Evolutionary conservation across 495 filamentous ascomycete genomes (phyloP).

Genomic region (Bacidia rubella): DNA sequence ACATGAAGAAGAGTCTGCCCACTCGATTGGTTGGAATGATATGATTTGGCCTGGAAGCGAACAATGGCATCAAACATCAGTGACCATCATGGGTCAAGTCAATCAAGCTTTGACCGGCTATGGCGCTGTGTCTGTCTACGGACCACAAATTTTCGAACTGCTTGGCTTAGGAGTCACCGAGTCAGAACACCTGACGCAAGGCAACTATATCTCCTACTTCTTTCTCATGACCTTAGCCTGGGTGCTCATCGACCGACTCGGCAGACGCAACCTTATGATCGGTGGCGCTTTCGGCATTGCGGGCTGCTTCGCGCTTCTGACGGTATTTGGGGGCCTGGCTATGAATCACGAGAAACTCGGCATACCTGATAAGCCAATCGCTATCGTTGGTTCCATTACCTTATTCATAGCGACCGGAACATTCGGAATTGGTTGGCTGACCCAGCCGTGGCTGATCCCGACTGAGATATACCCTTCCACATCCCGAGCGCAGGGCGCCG

Average conservation of each 20-base stretch:
- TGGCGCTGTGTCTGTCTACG: constrained; percentile 44
- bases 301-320: constrained; percentile 31
- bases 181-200: constrained; percentile 38
- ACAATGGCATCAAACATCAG: constrained; percentile 38
- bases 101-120: constrained; percentile 44
- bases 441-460: constrained; percentile 43
- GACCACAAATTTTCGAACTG: constrained; percentile 44
- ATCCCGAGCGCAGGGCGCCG: constrained; percentile 39
- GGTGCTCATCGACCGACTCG: constrained; percentile 37
- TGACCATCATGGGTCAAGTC: constrained; percentile 44
- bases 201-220: constrained; percentile 43
- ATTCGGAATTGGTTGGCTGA: constrained; percentile 45
- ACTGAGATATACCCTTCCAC: constrained; percentile 44
- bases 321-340: constrained; percentile 32
- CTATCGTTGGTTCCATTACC: constrained; percentile 31
- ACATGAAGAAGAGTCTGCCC: constrained; percentile 33
- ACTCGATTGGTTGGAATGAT: constrained; percentile 32
- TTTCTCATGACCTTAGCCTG: constrained; percentile 40
- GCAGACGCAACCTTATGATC: constrained; percentile 39
- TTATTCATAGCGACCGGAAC: constrained; percentile 39
- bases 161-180: constrained; percentile 31
- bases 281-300: constrained; percentile 31
- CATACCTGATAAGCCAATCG: constrained; percentile 26
- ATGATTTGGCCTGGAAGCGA: constrained; percentile 31
- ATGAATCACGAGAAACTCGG: constrained; percentile 21